phyloP scores from a whole-genome alignment of 2,329 filamentous ascomycete genomes.

The Fusarium annulatum region DNA sequence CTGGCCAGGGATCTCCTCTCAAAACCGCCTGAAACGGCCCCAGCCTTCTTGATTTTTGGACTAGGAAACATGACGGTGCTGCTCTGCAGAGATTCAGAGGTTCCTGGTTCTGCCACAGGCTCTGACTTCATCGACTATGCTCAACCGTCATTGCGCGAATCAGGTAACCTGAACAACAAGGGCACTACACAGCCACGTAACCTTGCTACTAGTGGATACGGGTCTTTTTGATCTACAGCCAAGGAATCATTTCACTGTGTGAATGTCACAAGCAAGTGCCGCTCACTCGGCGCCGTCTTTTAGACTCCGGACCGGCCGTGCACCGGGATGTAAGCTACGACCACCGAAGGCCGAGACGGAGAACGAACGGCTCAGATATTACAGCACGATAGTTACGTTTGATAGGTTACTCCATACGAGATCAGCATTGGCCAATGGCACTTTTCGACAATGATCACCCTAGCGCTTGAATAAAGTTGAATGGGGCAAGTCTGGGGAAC shows the following conservation, averaged over 20 bases:
- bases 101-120: neutral
- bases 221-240: constrained; percentile 26
- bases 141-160: neutral
- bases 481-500: constrained; percentile 13
- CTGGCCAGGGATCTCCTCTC: constrained; percentile 17
- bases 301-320: constrained; percentile 35
- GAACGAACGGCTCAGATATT: neutral
- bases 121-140: constrained; percentile 14
- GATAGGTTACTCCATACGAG: neutral
- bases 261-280: constrained; percentile 16
- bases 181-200: constrained; percentile 29
- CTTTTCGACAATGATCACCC: neutral
- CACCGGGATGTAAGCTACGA: constrained; percentile 6
- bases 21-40: constrained; percentile 17
- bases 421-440: neutral
- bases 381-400: neutral
- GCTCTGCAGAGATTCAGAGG: neutral
- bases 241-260: constrained; percentile 25
- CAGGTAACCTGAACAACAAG: constrained; percentile 7
- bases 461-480: neutral
- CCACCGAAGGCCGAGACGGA: constrained; percentile 28
- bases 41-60: neutral
- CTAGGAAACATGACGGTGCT: constrained; percentile 1
- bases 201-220: constrained; percentile 9
- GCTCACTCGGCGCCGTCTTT: constrained; percentile 30